A percentile compares a stretch with the other conserved stretches of the same genome.
These are phyloP conservation scores for Trypethelium eluteriae DNA, from an alignment of 495 filamentous ascomycete genomes.

Conservation along the genomic window DNA sequence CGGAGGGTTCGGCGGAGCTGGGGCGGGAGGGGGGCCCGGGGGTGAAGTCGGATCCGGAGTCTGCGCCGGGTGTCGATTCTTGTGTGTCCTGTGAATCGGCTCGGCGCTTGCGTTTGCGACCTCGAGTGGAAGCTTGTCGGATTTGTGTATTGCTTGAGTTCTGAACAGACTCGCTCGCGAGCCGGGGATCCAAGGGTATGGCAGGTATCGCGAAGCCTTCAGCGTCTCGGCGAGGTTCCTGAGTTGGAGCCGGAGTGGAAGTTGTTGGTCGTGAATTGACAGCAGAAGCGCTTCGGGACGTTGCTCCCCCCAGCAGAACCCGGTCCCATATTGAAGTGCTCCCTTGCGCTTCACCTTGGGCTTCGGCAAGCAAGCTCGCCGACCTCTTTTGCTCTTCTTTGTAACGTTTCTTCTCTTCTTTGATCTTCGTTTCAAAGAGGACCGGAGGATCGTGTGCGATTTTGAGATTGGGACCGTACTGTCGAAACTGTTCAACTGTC, in stretches of 20 bases:
- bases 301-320: background rate
- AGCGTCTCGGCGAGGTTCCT: conserved; percentile 38
- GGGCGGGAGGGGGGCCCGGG: background rate
- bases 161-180: conserved; percentile 10
- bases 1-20: background rate
- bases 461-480: conserved; percentile 47
- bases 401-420: conserved; percentile 36
- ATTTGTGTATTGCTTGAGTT: background rate
- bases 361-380: conserved; percentile 3
- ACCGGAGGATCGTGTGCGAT: conserved; percentile 68
- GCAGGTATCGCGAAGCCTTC: conserved; percentile 51
- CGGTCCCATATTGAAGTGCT: background rate
- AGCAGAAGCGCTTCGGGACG: background rate
- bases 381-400: conserved; percentile 22
- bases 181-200: conserved; percentile 36
- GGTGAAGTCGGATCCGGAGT: background rate
- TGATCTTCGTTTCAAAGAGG: conserved; percentile 55
- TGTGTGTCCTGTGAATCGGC: background rate
- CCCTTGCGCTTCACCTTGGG: background rate
- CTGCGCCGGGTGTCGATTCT: background rate
- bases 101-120: background rate
- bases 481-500: conserved; percentile 79
- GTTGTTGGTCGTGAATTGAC: conserved; percentile 14
- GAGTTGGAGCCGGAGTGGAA: conserved; percentile 12
- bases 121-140: background rate